Conservation (phyloP, 1,139 yeast species). For the Saccharomyces pastorianus region DNA sequence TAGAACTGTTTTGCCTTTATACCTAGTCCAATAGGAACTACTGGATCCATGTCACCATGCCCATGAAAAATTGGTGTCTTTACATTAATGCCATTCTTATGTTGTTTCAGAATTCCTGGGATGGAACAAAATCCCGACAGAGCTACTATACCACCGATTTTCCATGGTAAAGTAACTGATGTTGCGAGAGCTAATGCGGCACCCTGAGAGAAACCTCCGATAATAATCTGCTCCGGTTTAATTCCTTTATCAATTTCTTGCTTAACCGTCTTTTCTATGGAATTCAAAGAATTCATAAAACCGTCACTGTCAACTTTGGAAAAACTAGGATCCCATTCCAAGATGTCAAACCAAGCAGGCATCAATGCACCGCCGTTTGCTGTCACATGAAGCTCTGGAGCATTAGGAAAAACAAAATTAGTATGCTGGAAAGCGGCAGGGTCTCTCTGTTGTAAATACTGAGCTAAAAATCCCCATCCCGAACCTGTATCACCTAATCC, state of each 20-base stretch:
- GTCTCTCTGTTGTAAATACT: constrained; percentile 37
- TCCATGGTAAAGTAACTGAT: constrained; percentile 41
- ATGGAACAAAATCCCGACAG: constrained; percentile 74
- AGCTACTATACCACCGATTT: constrained; percentile 71
- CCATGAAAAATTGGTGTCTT: constrained; percentile 80
- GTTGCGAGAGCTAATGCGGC: constrained; percentile 69
- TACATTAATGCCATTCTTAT: constrained; percentile 37
- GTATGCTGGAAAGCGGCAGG: constrained; percentile 45
- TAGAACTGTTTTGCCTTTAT: constrained; percentile 41
- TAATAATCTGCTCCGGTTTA: constrained; percentile 59
- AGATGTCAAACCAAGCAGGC: constrained; percentile 88
- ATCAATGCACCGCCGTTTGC: constrained; percentile 56
- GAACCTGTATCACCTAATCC: constrained; percentile 88
- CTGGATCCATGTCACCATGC: constrained; percentile 74
- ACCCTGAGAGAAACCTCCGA: constrained; percentile 96
- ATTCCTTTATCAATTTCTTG: constrained; percentile 60
- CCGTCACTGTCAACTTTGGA: constrained; percentile 56
- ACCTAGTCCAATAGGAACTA: constrained; percentile 48
- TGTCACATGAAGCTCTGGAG: constrained; percentile 65
- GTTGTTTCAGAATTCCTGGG: constrained; percentile 35
- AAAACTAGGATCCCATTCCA: constrained; percentile 43
- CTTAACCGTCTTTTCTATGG: constrained; percentile 46
- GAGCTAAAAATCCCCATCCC: constrained; percentile 81
- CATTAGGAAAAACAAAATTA: constrained; percentile 81
- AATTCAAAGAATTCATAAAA: constrained; percentile 47